Base-by-base conservation (phyloP, 1,284 basidiomycete species). In the Neolentinus lepideus region DNA sequence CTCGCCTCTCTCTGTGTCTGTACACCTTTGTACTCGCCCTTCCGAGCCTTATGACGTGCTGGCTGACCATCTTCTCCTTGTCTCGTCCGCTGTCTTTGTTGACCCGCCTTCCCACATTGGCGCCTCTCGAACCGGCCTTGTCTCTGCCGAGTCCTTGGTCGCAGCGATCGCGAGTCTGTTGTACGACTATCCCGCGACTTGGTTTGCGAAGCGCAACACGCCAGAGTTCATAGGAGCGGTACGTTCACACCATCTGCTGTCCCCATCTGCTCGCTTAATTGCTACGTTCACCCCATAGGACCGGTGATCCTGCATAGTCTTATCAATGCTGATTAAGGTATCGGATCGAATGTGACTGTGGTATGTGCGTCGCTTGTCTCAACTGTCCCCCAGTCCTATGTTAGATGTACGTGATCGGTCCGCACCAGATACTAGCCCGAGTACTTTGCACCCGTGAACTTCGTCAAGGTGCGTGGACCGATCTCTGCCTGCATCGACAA, bases 391-490 rank as follows among this genome's bases (percentile, higher is more conserved):
- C 22, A 11, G n/a, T 25, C 4, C 25, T 14, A 50, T 50, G 24
- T 6, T 50, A 50, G 47, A 50, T 21, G 11, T 50, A 50, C 47
- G 47, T 50, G 47, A 50, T 50, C 47, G 47, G 47, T 50, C 6
- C 47, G 25, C 27, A 25, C 22, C 14, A 50, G 25, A 22, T 11
- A 50, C 47, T 25, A 8, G 21, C 24, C 47, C 14, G 47, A 50
- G 47, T 50, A 21, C 24, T 50, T 50, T 21, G 47, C 47, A 4
- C 27, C 25, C 14, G 25, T 50, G 9, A 50, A 50, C 47, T 50
- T 25, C 27, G n/a, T 50, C 22, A 50, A 50, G 47, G 47, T 50
- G 9, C 22, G 21, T 50, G 3, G 4, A n/a, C 38, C 3, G 6
- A 16, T 16, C 12, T 43, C 14, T 50, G 16, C 16, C 16, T 25